A percentile compares a stretch with the other conserved stretches of the same genome.
Evolutionary conservation across 2,329 filamentous ascomycete genomes (phyloP).

Genomic region (Diaporthe sp.): DNA sequence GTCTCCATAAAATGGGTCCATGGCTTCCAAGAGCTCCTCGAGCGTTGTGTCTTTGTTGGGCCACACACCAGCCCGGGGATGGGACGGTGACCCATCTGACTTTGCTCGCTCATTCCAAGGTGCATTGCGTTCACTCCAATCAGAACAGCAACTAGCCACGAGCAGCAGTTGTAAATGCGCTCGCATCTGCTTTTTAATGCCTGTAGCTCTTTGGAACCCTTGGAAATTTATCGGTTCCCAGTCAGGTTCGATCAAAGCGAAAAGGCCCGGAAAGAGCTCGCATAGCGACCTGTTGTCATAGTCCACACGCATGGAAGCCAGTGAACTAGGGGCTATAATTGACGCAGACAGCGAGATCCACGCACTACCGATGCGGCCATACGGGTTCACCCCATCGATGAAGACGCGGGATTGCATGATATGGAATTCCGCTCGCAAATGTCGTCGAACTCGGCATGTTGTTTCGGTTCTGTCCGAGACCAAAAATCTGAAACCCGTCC

Average conservation of each 20-base stretch:
- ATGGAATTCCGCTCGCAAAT: neutral
- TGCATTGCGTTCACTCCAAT: too few species aligned
- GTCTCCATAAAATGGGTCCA: too few species aligned
- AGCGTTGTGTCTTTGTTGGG: too few species aligned
- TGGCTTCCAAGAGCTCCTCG: neutral
- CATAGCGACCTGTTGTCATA: neutral
- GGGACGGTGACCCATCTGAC: neutral
- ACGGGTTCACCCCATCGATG: neutral
- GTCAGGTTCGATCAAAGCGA: neutral
- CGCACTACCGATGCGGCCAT: neutral
- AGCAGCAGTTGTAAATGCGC: neutral
- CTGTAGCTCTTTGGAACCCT: neutral
- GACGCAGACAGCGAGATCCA: neutral
- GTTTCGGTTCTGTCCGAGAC: neutral
- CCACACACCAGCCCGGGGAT: too few species aligned
- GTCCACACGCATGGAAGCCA: neutral
- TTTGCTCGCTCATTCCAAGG: too few species aligned
- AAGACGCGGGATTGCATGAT: neutral
- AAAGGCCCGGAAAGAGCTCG: neutral
- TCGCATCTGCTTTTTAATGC: neutral
- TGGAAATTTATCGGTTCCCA: neutral
- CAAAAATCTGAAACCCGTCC: fast-evolving
- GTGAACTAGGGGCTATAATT: neutral
- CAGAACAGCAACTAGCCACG: slow-evolving; percentile 4
- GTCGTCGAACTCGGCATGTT: neutral